Conservation (phyloP, 225 moss, liverwort and hornwort species). For the Takakia lepidozioides region DNA sequence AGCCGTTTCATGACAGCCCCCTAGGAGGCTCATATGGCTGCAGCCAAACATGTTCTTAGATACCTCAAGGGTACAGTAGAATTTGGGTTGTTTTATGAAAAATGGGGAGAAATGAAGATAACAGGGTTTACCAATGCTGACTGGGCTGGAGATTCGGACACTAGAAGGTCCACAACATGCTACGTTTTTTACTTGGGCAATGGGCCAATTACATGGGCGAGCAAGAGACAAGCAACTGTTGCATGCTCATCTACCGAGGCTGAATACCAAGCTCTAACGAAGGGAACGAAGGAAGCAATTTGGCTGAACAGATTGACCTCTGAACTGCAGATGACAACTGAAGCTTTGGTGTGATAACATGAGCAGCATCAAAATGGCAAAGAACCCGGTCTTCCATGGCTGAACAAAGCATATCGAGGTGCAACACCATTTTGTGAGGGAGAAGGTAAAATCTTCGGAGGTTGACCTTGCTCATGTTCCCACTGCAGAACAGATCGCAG, state of each 20-base stretch:
- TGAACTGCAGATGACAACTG: not conserved
- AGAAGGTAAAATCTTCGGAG: not conserved
- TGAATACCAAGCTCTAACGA: not conserved
- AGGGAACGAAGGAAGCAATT: slow-evolving; percentile 1
- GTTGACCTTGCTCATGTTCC: slow-evolving; percentile 2
- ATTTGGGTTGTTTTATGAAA: not conserved
- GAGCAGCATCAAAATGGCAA: not conserved
- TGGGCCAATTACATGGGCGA: not conserved
- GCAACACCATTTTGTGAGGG: slow-evolving; percentile 1
- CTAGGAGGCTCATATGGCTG: no score
- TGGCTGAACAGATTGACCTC: not conserved
- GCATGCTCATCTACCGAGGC: not conserved
- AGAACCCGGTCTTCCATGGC: not conserved
- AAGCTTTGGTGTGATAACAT: not conserved
- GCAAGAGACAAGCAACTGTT: not conserved
- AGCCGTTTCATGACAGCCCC: no score
- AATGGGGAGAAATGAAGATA: not conserved
- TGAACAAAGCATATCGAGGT: slow-evolving; percentile 1
- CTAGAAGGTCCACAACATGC: not conserved
- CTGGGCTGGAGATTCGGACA: slow-evolving; percentile 2
- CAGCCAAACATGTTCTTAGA: not conserved
- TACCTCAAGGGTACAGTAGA: not conserved
- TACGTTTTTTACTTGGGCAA: not conserved
- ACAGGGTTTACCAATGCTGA: slow-evolving; percentile 2
- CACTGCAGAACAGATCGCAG: not conserved